phyloP scores from a whole-genome alignment of 495 filamentous ascomycete genomes.

The Aspergillus mulundensis region DNA sequence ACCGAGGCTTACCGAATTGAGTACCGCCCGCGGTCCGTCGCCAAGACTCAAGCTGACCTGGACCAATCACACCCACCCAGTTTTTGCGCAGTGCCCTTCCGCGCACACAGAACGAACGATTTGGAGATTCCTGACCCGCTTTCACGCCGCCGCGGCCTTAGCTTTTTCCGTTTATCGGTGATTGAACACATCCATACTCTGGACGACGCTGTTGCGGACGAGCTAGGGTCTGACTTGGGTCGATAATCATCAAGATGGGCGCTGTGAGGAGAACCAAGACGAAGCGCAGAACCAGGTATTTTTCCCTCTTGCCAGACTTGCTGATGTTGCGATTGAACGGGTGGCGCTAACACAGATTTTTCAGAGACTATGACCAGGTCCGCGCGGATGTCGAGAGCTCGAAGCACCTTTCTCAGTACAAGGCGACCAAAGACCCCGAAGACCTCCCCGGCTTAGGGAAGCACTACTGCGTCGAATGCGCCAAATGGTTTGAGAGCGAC shows the following conservation, averaged over 20 bases:
- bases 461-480: conserved; percentile 88
- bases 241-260: conserved; percentile 46
- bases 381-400: conserved; percentile 70
- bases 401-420: conserved; percentile 73
- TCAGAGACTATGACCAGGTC: conserved; percentile 85
- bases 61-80: conserved; percentile 29
- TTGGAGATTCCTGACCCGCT: conserved; percentile 27
- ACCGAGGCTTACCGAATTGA: conserved; percentile 57
- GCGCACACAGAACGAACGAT: conserved; percentile 34
- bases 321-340: background rate
- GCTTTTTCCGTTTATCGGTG: conserved; percentile 43
- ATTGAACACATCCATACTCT: conserved; percentile 23
- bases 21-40: conserved; percentile 38
- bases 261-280: conserved; percentile 53
- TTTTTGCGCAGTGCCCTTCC: conserved; percentile 24
- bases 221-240: conserved; percentile 17
- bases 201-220: conserved; percentile 5
- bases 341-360: background rate
- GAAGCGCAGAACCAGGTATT: conserved; percentile 56
- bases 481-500: conserved; percentile 93
- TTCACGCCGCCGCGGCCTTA: conserved; percentile 23
- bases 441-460: conserved; percentile 81
- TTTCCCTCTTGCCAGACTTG: background rate
- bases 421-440: conserved; percentile 72
- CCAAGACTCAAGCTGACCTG: conserved; percentile 33